Percentiles rank a stretch among this genome's conserved stretches.
phyloP scores from a whole-genome alignment of 1,284 basidiomycete species.

The Cutaneotrichosporon sp. region DNA sequence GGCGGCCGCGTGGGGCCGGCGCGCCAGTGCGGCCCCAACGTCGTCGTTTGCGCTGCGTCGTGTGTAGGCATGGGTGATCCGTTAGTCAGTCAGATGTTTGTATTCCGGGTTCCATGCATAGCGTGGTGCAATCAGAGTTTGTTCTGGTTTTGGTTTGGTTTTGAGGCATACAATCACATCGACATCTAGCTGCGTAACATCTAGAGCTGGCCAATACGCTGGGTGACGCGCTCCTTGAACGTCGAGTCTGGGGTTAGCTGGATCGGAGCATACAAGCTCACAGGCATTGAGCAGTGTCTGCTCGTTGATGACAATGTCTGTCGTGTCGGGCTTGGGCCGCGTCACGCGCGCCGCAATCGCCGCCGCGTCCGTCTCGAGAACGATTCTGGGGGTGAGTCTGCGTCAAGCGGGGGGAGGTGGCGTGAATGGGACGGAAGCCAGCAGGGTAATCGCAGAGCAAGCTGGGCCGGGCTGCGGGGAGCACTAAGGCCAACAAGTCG shows the following conservation, averaged over 20 bases:
- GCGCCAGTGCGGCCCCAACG: too few species aligned
- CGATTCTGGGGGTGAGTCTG: constrained; percentile 60
- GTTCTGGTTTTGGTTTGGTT: too few species aligned
- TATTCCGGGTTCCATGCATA: constrained; percentile 6
- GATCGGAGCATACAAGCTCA: constrained; percentile 21
- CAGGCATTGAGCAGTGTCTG: constrained; percentile 86
- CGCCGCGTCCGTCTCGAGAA: constrained; percentile 92
- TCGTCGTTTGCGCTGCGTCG: constrained; percentile 4
- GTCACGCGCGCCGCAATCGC: constrained; percentile 94
- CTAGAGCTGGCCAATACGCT: constrained; percentile 58
- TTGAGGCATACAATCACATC: not conserved
- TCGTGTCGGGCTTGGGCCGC: constrained; percentile 83
- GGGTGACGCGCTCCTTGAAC: constrained; percentile 71
- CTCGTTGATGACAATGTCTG: constrained; percentile 98
- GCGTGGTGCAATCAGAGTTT: not conserved
- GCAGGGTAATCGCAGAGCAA: too few species aligned
- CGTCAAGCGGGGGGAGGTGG: too few species aligned
- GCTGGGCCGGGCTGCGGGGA: too few species aligned
- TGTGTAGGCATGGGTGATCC: not conserved
- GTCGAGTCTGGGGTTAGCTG: constrained; percentile 59
- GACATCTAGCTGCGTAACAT: not conserved
- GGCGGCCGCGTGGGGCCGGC: too few species aligned
- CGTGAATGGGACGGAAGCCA: too few species aligned
- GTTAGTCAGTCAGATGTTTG: constrained; percentile 3
- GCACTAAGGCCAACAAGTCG: too few species aligned